These are phyloP conservation scores for Tillandsia fasciculata DNA, from an alignment of 176 grass and related monocot species.

Conservation along the genomic window DNA sequence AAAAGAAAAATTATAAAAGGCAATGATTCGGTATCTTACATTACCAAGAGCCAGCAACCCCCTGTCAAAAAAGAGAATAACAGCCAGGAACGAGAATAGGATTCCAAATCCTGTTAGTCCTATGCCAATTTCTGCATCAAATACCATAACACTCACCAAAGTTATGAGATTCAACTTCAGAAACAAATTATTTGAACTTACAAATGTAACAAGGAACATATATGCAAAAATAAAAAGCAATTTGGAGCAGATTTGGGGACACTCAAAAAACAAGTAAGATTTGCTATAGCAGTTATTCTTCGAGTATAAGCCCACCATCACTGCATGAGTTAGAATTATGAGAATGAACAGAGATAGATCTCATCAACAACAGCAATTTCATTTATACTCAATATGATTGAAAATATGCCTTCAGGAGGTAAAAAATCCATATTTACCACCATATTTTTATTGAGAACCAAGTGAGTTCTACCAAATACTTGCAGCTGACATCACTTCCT, in stretches of 20 bases:
- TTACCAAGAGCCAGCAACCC: conserved; percentile 98
- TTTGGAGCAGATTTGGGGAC: not conserved
- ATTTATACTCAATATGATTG: too few species aligned
- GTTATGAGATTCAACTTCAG: not conserved
- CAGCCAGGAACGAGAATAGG: conserved; percentile 77
- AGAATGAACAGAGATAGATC: too few species aligned
- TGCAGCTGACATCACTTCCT: not conserved
- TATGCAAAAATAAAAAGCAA: not conserved
- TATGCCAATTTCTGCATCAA: conserved; percentile 74
- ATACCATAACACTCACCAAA: not conserved
- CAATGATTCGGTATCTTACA: conserved; percentile 47
- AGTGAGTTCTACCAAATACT: not conserved
- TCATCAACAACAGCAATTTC: too few species aligned
- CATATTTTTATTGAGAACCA: too few species aligned
- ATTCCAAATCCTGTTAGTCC: conserved; percentile 87
- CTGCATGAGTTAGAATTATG: too few species aligned
- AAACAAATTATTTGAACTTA: not conserved
- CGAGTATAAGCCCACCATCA: too few species aligned
- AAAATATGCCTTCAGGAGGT: too few species aligned
- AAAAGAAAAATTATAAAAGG: not conserved
- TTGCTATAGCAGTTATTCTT: not conserved
- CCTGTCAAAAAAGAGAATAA: conserved; percentile 91
- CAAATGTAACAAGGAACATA: not conserved
- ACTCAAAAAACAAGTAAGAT: not conserved
- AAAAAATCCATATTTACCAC: too few species aligned